Base-by-base conservation (phyloP, 306 rosid genomes). In the Clitoria ternatea region DNA sequence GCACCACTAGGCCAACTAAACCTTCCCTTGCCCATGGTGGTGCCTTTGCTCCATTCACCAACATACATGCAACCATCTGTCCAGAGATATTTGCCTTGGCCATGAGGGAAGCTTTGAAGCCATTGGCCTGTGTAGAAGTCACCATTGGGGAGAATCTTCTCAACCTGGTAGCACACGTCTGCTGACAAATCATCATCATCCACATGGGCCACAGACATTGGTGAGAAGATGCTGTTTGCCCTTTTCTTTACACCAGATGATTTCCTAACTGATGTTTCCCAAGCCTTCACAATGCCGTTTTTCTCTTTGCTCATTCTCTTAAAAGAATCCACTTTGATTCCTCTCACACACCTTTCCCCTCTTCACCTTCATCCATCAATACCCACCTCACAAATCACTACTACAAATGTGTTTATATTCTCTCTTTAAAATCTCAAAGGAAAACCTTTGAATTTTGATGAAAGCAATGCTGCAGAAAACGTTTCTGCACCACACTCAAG, bases 1-100 rank as follows among this genome's bases (percentile, higher is more conserved):
- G 99, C 95, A 7, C 99, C 97, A 23, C 85, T 87, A 9, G 99
- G 99, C 99, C 97, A 94, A 63, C 95, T 94, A 62, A 91, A 94
- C 79, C 66, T 85, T 0, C 99, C 99, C 39, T 73, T 89, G 0
- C 99, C 99, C 49, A 70, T 48, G 26, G 80, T 83, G 71, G 47
- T 81, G 4, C 99, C 99, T 30, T 43, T 83, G 11, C 43, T 23
- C 99, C 99, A 94, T 72, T 91, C 97, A 33, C 99, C 99, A 14
- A 78, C 81, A 63, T 90, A 91, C 95, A 85, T 82, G 79, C 97
- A 94, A 23, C 99, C 99, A 82, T 94, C 99, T 17, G 83, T 74
- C 97, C 99, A 94, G 0, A 87, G 50, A 61, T 89, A 91, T 65
- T 91, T 91, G 0, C 99, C 99, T 11, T 84, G 80, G 7, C 97